These are phyloP conservation scores for Aspergillus sp. DNA, from an alignment of 2,329 filamentous ascomycete genomes.

Conservation along the genomic window DNA sequence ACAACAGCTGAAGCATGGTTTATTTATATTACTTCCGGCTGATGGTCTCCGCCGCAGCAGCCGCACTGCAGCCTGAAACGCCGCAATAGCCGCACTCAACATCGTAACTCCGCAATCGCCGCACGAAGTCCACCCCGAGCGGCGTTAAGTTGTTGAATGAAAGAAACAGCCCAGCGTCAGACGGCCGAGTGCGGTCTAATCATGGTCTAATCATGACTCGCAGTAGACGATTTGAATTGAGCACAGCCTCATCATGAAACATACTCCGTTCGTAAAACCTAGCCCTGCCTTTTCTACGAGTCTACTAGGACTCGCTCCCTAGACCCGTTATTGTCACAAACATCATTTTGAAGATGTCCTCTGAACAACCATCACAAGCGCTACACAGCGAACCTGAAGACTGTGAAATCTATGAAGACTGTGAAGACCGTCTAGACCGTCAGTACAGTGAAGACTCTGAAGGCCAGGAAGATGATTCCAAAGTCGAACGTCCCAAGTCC, in stretches of 20 bases:
- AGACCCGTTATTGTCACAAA: neutral
- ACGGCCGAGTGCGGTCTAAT: too few relatives aligned
- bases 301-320: neutral
- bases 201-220: too few relatives aligned
- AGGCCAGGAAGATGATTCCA: neutral
- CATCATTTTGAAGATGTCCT: neutral
- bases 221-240: neutral
- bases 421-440: too few relatives aligned
- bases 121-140: neutral
- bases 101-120: neutral
- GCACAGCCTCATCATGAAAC: neutral
- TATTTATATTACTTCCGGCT: neutral
- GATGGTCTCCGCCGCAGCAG: neutral
- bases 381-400: neutral
- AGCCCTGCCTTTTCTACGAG: neutral
- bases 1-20: slow-evolving; percentile 12
- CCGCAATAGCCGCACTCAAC: slow-evolving; percentile 21
- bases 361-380: neutral
- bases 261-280: neutral
- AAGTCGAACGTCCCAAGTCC: neutral
- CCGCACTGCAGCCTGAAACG: neutral
- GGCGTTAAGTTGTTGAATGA: too few relatives aligned
- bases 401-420: neutral
- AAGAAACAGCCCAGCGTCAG: too few relatives aligned
- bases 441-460: too few relatives aligned